Conservation (phyloP, 257 asterid species). For the Solanum rostratum region DNA sequence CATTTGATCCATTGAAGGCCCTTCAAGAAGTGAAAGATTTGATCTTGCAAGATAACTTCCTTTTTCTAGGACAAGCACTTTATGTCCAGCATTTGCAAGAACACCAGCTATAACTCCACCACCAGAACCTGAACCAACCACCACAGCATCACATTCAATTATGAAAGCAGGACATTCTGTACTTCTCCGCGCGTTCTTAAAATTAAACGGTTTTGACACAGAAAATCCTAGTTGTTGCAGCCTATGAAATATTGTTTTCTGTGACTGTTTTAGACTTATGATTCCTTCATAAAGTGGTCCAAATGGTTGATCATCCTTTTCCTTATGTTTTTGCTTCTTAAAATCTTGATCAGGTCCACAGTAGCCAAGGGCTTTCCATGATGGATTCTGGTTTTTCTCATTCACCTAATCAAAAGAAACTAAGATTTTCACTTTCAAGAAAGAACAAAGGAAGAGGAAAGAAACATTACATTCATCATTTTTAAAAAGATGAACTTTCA, state of each 20-base stretch:
- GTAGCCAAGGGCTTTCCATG: conserved; percentile 87
- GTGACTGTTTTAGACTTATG: conserved; percentile 20
- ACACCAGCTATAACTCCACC: conserved; percentile 89
- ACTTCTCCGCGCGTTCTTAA: neutral
- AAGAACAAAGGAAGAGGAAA: neutral
- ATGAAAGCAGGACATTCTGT: conserved; percentile 21
- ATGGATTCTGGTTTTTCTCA: conserved; percentile 40
- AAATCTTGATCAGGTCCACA: conserved; percentile 50
- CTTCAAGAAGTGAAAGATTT: conserved; percentile 57
- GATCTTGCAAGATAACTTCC: conserved; percentile 52
- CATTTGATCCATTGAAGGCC: conserved; percentile 66
- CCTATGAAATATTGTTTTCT: conserved; percentile 8
- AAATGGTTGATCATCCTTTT: conserved; percentile 4
- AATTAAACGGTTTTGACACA: conserved; percentile 6
- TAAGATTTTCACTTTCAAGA: neutral
- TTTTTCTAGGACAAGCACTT: conserved; percentile 67
- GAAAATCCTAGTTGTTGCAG: conserved; percentile 37
- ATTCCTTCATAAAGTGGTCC: conserved; percentile 53
- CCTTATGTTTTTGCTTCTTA: neutral
- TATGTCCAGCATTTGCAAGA: conserved; percentile 72
- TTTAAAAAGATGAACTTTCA: neutral
- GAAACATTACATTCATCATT: neutral
- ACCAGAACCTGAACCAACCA: conserved; percentile 87
- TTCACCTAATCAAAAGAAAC: conserved; percentile 42
- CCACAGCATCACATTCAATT: conserved; percentile 68